phyloP scores from a whole-genome alignment of 345 rosid species.

The Conringia planisiliqua region DNA sequence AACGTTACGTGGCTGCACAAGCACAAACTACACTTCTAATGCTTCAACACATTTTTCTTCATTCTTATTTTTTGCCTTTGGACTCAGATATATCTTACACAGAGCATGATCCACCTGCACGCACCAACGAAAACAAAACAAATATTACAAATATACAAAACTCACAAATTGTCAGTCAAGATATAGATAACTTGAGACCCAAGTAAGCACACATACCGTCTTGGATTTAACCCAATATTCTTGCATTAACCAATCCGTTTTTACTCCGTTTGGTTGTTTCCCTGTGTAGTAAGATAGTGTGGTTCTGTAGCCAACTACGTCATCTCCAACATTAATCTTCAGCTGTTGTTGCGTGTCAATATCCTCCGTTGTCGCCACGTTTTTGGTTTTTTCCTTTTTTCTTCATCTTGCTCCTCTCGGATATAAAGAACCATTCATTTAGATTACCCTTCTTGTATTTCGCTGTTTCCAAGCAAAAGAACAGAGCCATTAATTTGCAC shows the following conservation, averaged over 20 bases:
- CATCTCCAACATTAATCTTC: neutral
- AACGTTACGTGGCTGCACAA: neutral
- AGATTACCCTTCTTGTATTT: constrained; percentile 6
- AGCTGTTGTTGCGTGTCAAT: neutral
- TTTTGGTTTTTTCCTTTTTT: neutral
- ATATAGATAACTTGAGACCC: no score
- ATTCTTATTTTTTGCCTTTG: neutral
- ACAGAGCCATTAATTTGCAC: no score
- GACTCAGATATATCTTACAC: constrained; percentile 15
- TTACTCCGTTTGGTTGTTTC: neutral
- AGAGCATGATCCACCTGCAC: neutral
- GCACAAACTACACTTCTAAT: neutral
- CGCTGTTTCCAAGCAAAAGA: neutral
- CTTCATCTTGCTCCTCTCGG: neutral
- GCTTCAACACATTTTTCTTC: neutral
- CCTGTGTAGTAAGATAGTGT: neutral
- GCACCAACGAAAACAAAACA: no score
- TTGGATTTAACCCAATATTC: neutral
- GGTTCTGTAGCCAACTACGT: neutral
- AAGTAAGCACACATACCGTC: neutral
- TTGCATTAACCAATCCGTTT: constrained; percentile 2
- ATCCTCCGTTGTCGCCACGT: neutral
- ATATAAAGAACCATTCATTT: constrained; percentile 5
- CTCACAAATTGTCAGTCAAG: no score
- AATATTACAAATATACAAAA: no score